These are phyloP conservation scores for Aspergillus bombycis DNA, from an alignment of 2,329 filamentous ascomycete genomes.

Conservation along the genomic window DNA sequence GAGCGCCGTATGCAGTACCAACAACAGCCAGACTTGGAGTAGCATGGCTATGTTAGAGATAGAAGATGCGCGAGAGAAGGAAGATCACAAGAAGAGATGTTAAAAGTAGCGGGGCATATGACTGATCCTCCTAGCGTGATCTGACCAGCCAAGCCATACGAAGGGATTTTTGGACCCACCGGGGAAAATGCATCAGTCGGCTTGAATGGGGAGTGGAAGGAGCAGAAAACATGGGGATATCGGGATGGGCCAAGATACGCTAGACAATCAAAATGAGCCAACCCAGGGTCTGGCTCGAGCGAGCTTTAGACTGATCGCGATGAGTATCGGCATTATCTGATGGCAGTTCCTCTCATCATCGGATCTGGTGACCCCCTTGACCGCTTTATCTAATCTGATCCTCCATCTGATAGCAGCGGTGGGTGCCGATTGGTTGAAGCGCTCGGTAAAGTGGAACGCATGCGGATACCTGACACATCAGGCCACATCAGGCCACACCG, in stretches of 20 bases:
- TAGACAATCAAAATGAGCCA: not conserved
- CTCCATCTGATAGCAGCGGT: conserved; percentile 7
- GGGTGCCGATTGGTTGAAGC: not conserved
- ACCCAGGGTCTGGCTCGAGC: too few species aligned
- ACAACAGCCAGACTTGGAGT: conserved; percentile 19
- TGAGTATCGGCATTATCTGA: not conserved
- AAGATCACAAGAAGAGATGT: not conserved
- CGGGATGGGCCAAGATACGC: not conserved
- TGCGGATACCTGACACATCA: not conserved
- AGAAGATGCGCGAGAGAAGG: not conserved
- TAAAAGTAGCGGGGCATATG: conserved; percentile 3
- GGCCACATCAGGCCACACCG: not conserved
- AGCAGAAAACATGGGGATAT: not conserved
- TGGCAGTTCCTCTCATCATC: not conserved
- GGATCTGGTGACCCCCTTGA: not conserved
- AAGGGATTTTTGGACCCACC: not conserved
- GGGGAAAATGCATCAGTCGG: not conserved
- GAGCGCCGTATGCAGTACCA: conserved; percentile 15
- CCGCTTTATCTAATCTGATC: conserved; percentile 13
- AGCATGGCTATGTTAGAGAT: conserved; percentile 21
- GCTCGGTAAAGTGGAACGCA: not conserved
- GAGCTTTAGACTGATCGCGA: too few species aligned
- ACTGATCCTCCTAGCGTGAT: conserved; percentile 1
- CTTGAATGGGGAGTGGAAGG: not conserved
- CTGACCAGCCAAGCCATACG: not conserved